Base-by-base conservation (phyloP, 352 stramenopile species). In the Globisporangium okanoganense region DNA sequence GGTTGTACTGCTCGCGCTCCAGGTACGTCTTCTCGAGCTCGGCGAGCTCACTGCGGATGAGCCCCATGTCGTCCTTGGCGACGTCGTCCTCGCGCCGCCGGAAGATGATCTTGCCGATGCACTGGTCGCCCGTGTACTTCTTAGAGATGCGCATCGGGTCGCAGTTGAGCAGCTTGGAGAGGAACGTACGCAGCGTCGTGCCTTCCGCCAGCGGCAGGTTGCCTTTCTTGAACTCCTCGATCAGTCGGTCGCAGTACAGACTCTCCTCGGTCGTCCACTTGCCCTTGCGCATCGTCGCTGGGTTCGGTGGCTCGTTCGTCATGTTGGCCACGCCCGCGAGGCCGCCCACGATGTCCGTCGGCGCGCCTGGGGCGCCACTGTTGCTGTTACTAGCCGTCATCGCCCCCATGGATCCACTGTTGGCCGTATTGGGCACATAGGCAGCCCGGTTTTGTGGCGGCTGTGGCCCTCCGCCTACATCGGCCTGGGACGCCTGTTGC, bases 91-190 rank as follows among this genome's bases (percentile, higher is more conserved):
- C 86, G 33, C 85, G 73, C 33, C 82, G 71, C 2, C 62, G 62
- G 45, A 68, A 68, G 48, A 85, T 80, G 33, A 85, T 82, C 76
- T 99, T 99, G 67, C 97, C 96, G 62, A 99, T 99, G 66, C 95
- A 99, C 66, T 99, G 98, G 60, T 92, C 88, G 14, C 97, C 97
- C 51, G 98, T 98, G 67, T 99, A 99, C 76, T 99, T 99, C 70
- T 99, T 99, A 0, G 94, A 98, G 58, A 99, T 99, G 14, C 97
- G 80, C 97, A 99, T 99, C 8, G 97, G 97, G 76, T 99, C 96
- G 71, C 97, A 99, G 69, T 99, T 98, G 5, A 99, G 75, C 14
- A 99, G 64, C 70, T 99, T 99, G 56, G 89, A 97, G 36, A 99
- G 72, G 71, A 99, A 99, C 29, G 95, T 99, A 25, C 97, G 85